A percentile compares a stretch with the other conserved stretches of the same genome.
phyloP scores from a whole-genome alignment of 768 basidiomycete genomes.

The Boletales sp. region DNA sequence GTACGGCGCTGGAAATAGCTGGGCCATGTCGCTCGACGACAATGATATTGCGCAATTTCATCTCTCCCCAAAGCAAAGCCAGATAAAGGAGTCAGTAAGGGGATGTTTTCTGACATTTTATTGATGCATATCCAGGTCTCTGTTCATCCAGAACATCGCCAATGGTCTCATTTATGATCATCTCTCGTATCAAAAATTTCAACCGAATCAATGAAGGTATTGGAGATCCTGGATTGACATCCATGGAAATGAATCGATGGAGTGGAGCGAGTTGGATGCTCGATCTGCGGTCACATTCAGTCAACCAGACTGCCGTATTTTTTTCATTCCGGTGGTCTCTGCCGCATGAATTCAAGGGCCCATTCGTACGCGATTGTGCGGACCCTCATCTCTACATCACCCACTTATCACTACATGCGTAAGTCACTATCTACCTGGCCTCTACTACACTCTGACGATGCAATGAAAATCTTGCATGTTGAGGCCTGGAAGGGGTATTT shows the following conservation, averaged over 20 bases:
- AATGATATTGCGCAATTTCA: slow-evolving; percentile 69
- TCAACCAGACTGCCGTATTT: slow-evolving; percentile 56
- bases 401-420: slow-evolving; percentile 32
- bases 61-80: slow-evolving; percentile 61
- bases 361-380: slow-evolving; percentile 49
- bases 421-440: slow-evolving; percentile 28
- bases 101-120: not conserved
- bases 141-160: slow-evolving; percentile 50
- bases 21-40: slow-evolving; percentile 70
- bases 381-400: slow-evolving; percentile 55
- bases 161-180: slow-evolving; percentile 67
- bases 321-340: slow-evolving; percentile 57
- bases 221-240: slow-evolving; percentile 44
- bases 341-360: slow-evolving; percentile 51
- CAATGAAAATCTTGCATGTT: slow-evolving; percentile 63
- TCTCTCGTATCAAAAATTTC: slow-evolving; percentile 61
- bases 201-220: slow-evolving; percentile 58
- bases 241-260: slow-evolving; percentile 20
- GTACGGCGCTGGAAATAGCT: slow-evolving; percentile 65
- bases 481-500: slow-evolving; percentile 61
- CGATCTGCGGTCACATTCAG: slow-evolving; percentile 60
- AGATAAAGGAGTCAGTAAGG: slow-evolving; percentile 51
- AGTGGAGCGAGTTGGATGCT: slow-evolving; percentile 53
- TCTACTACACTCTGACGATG: slow-evolving; percentile 60
- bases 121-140: slow-evolving; percentile 35